These are phyloP conservation scores for Cyclanthera cordifolia DNA, from an alignment of 306 rosid genomes.

Conservation along the genomic window DNA sequence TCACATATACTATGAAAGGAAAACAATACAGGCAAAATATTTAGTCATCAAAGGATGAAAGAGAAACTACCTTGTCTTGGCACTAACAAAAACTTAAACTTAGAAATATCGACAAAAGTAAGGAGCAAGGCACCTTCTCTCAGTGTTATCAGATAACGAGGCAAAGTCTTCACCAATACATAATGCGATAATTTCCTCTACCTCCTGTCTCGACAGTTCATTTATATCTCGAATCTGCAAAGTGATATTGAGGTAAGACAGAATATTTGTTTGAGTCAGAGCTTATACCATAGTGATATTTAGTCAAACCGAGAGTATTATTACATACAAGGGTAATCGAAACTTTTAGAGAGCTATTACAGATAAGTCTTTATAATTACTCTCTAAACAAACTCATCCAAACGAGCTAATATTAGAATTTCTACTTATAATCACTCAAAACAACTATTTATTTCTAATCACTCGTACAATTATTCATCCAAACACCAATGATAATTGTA, in stretches of 20 bases:
- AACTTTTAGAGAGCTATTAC: too few relatives aligned
- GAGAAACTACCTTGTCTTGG: background rate
- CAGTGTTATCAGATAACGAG: conserved; percentile 67
- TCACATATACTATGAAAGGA: background rate
- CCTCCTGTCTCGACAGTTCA: conserved; percentile 85
- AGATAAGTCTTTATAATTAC: too few relatives aligned
- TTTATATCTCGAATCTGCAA: conserved; percentile 74
- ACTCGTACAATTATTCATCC: too few relatives aligned
- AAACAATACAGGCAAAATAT: background rate
- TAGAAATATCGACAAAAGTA: background rate
- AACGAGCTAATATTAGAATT: too few relatives aligned
- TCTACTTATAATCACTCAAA: too few relatives aligned
- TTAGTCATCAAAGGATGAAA: background rate
- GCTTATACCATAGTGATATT: too few relatives aligned
- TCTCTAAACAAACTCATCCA: too few relatives aligned
- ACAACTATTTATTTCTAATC: too few relatives aligned
- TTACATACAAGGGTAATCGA: too few relatives aligned
- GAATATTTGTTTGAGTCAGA: background rate
- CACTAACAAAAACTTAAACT: background rate
- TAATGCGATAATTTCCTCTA: conserved; percentile 66
- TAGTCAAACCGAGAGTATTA: too few relatives aligned
- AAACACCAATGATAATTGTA: too few relatives aligned
- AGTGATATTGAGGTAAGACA: too few relatives aligned
- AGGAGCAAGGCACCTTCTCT: conserved; percentile 39
- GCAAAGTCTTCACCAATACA: conserved; percentile 44